These are phyloP conservation scores for Populus tomentosa DNA, from an alignment of 441 rosid species.

Conservation along the genomic window DNA sequence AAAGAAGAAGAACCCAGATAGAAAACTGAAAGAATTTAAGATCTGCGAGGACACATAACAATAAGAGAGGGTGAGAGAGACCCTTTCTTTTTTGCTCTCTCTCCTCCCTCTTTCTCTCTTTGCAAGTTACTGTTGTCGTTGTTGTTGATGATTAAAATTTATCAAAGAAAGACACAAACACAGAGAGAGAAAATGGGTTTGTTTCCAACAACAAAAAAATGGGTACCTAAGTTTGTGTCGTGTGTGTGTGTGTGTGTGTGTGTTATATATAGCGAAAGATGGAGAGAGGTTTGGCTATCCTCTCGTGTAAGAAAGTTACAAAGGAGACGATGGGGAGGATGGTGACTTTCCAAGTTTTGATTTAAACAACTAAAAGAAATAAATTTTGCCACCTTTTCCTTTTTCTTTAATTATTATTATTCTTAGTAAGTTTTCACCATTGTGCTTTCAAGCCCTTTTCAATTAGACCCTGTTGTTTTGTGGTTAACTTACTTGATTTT, in stretches of 20 bases:
- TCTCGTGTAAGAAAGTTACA: constrained; percentile 32
- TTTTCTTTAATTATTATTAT: background rate
- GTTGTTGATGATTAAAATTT: constrained; percentile 15
- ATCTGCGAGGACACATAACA: constrained; percentile 35
- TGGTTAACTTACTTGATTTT: background rate
- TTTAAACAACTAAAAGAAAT: background rate
- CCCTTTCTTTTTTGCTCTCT: constrained; percentile 48
- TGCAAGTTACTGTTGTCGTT: constrained; percentile 18
- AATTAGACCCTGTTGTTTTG: background rate
- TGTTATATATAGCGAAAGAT: constrained; percentile 15
- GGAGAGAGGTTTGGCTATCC: constrained; percentile 24
- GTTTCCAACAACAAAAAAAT: constrained; percentile 15
- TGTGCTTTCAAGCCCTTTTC: background rate
- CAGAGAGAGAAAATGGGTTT: constrained; percentile 15
- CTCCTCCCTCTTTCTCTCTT: background rate
- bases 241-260: too few relatives aligned
- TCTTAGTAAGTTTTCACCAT: background rate
- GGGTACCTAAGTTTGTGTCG: background rate
- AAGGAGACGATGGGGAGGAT: constrained; percentile 26
- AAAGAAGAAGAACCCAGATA: background rate
- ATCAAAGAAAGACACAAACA: constrained; percentile 17
- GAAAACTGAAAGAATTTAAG: background rate
- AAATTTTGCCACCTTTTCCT: background rate
- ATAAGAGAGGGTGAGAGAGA: constrained; percentile 50
- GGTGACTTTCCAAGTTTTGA: constrained; percentile 30